These are phyloP conservation scores for Blastomyces silverae DNA, from an alignment of 2,329 filamentous ascomycete genomes.

Conservation along the genomic window DNA sequence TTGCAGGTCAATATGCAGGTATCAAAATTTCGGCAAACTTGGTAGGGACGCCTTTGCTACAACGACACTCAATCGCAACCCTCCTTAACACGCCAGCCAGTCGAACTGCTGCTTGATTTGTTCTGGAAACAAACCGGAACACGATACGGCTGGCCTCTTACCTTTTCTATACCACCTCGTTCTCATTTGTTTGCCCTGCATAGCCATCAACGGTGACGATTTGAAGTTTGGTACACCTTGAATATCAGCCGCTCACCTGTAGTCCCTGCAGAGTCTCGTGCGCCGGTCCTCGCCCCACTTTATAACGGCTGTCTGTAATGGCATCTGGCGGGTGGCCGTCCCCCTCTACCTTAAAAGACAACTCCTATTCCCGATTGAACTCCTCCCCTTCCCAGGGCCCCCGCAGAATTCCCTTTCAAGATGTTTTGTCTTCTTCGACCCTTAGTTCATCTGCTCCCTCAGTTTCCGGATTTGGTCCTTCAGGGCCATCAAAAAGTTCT, in stretches of 20 bases:
- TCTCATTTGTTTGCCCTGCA: constrained; percentile 8
- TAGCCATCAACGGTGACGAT: background rate
- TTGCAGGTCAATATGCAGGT: constrained; percentile 41
- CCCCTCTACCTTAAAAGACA: constrained; percentile 31
- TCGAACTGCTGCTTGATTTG: constrained; percentile 3
- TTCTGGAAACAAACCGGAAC: constrained; percentile 8
- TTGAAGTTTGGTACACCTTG: constrained; percentile 3
- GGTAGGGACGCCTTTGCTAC: constrained; percentile 37
- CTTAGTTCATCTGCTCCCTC: constrained; percentile 27
- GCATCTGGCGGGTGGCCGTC: constrained; percentile 33
- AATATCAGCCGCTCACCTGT: background rate
- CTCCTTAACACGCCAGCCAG: constrained; percentile 5
- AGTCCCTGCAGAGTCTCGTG: constrained; percentile 3
- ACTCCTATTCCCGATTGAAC: constrained; percentile 34
- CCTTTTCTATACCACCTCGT: background rate
- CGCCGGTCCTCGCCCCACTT: background rate
- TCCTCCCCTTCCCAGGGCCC: constrained; percentile 31
- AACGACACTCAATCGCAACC: constrained; percentile 14
- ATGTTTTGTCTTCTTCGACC: constrained; percentile 33
- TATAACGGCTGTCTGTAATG: constrained; percentile 28
- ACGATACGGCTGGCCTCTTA: background rate
- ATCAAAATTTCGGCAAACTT: constrained; percentile 36
- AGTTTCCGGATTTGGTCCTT: constrained; percentile 29
- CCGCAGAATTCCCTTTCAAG: constrained; percentile 31
- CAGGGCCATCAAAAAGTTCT: constrained; percentile 11